Base-by-base conservation (phyloP, 176 grass and related monocot genomes). In the Miscanthus lutarioriparius region DNA sequence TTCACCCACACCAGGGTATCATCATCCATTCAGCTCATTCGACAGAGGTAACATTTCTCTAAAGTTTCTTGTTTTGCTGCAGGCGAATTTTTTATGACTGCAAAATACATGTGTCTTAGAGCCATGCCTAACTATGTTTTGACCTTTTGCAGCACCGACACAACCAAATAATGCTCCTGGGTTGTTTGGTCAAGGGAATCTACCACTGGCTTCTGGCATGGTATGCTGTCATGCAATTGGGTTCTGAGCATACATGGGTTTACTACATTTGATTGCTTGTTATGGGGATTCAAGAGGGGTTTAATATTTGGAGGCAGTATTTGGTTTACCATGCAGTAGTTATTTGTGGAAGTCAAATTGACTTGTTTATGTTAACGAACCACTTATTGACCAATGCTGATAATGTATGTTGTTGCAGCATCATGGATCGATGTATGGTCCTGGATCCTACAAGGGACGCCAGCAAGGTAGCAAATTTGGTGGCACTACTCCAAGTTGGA, bases 1-100 rank as follows among this genome's bases (percentile, higher is more conserved):
- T 37, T 85, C 90, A 48, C 93, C 93, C 15, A 92, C 87, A 54
- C 61, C 93, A 77, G 90, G 79, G 20, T 95, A 95, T 80, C 93
- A 92, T 51, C 83, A 90, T 35, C 78, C 90, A 69, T 95, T 92
- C 65, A 91, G 83, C 54, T 84, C 90, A 70, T 92, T 79, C n/a
- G 77, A 89, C 69, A 90, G 85, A 86, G 90, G 93, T 95, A 82
- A 59, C 10, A 65, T 58, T 71, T 80, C 22, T 48, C 68, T 64
- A 32, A 22, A 35, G 20, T 78, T 47, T 33, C 19, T 22, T 58
- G 11, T 91, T 64, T 77, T 78, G 13, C 64, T 77, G 17, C 70
- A 36, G 37, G 26, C 10, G 12, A 23, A 75, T 20, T 74, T 87
- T 68, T 36, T 39, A 86, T 84, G 75, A 36, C 16, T 80, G 35